Evolutionary conservation across 2,329 filamentous ascomycete species (phyloP).

Genomic region (Calonectria pseudoreteaudii): DNA sequence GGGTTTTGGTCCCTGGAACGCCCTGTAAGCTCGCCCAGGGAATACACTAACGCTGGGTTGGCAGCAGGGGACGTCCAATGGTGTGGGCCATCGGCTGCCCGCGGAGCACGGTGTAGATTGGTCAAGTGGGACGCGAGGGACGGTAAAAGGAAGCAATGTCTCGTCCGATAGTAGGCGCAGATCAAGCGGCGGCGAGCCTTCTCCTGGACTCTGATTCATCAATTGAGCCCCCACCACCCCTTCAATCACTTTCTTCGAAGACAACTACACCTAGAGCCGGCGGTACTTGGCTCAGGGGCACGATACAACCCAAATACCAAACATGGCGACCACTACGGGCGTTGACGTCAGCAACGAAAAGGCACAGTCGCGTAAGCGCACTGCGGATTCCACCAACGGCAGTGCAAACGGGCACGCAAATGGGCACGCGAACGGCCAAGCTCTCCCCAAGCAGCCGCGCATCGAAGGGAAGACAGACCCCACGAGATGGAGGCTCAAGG

Average conservation of each 20-base stretch:
- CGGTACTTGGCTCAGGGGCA: not conserved
- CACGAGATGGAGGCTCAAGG: conserved; percentile 84
- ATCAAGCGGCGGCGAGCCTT: not conserved
- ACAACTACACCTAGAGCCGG: not conserved
- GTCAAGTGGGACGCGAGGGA: not conserved
- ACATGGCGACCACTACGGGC: conserved; percentile 47
- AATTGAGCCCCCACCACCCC: not conserved
- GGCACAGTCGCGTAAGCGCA: conserved; percentile 55
- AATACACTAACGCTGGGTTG: not conserved
- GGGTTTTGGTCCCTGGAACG: not conserved
- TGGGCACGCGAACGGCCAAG: conserved; percentile 52
- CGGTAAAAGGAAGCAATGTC: conserved; percentile 2
- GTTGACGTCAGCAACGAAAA: conserved; percentile 45
- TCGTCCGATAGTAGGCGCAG: not conserved
- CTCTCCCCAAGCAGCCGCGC: conserved; percentile 58
- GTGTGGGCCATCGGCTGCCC: conserved; percentile 7
- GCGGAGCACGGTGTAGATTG: conserved; percentile 13
- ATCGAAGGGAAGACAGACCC: conserved; percentile 77
- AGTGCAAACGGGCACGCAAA: conserved; percentile 55
- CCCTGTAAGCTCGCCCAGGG: not conserved
- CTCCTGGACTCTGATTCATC: not conserved
- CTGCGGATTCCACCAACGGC: conserved; percentile 51
- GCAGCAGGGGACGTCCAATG: not conserved
- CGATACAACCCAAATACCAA: conserved; percentile 13
- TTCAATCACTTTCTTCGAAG: conserved; percentile 1